These are phyloP conservation scores for Nicotiana paniculata DNA, from an alignment of 257 asterid genomes.

Conservation along the genomic window DNA sequence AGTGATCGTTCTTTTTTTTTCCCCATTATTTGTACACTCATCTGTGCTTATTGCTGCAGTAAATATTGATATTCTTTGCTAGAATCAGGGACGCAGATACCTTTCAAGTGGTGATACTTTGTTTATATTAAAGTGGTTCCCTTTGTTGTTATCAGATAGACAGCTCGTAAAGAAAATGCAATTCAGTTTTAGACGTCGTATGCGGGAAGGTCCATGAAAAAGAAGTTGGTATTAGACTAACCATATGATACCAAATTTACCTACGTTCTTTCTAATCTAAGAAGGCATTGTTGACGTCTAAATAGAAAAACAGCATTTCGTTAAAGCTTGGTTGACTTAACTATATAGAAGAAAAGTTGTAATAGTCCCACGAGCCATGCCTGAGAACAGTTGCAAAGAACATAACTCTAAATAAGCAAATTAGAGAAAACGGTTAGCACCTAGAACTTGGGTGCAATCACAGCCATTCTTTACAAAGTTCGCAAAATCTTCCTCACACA, in stretches of 20 bases:
- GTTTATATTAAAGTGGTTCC: not conserved
- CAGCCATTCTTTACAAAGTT: not conserved
- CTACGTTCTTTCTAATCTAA: not conserved
- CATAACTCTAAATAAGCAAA: not conserved
- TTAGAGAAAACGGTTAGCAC: not conserved
- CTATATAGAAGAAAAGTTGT: not conserved
- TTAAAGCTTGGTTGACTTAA: not conserved
- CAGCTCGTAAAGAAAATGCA: not conserved
- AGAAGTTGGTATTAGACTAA: not conserved
- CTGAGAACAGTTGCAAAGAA: not conserved
- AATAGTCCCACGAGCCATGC: not conserved
- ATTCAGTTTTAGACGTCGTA: not conserved
- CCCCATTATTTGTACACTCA: no score
- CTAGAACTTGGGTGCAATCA: not conserved
- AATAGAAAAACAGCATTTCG: not conserved
- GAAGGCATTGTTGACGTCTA: not conserved
- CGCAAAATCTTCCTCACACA: not conserved
- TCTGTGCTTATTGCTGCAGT: not conserved
- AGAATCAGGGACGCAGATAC: not conserved
- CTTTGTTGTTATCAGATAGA: not conserved
- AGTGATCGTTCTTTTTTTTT: not conserved
- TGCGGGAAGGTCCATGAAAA: not conserved
- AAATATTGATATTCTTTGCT: not conserved
- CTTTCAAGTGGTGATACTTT: not conserved
- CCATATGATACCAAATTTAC: not conserved